phyloP scores from a whole-genome alignment of 2,329 filamentous ascomycete species.

The Dothidotthia symphoricarpi region DNA sequence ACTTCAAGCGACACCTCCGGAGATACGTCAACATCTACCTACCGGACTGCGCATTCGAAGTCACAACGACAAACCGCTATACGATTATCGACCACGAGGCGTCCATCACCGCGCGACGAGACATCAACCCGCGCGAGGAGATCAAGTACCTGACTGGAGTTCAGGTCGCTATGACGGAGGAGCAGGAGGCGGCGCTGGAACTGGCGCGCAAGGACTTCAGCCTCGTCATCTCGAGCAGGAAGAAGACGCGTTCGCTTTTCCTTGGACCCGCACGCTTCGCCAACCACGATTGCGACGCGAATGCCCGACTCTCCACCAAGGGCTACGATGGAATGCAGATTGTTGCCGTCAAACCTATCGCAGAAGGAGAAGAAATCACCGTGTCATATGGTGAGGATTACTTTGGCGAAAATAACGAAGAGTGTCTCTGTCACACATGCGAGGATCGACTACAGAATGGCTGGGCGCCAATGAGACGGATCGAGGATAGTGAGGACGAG shows the following conservation, averaged over 20 bases:
- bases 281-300: conserved; percentile 94
- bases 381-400: conserved; percentile 95
- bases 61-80: conserved; percentile 90
- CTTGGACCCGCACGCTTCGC: conserved; percentile 94
- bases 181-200: conserved; percentile 81
- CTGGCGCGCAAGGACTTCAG: conserved; percentile 89
- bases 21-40: conserved; percentile 92
- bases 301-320: conserved; percentile 80
- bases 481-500: conserved; percentile 40
- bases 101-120: conserved; percentile 74
- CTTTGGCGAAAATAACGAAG: conserved; percentile 91
- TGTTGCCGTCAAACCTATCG: conserved; percentile 76
- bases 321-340: conserved; percentile 89
- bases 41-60: conserved; percentile 91
- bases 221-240: conserved; percentile 89
- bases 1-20: conserved; percentile 80
- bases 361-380: conserved; percentile 89
- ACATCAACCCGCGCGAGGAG: conserved; percentile 76
- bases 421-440: conserved; percentile 88
- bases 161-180: conserved; percentile 85
- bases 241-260: conserved; percentile 87
- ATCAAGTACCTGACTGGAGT: conserved; percentile 91
- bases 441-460: conserved; percentile 75
- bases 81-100: conserved; percentile 89
- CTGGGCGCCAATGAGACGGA: conserved; percentile 60